A percentile compares a stretch with the other conserved stretches of the same genome.
These are phyloP conservation scores for Juglanconis sp. DNA, from an alignment of 2,329 filamentous ascomycete species.

Conservation along the genomic window DNA sequence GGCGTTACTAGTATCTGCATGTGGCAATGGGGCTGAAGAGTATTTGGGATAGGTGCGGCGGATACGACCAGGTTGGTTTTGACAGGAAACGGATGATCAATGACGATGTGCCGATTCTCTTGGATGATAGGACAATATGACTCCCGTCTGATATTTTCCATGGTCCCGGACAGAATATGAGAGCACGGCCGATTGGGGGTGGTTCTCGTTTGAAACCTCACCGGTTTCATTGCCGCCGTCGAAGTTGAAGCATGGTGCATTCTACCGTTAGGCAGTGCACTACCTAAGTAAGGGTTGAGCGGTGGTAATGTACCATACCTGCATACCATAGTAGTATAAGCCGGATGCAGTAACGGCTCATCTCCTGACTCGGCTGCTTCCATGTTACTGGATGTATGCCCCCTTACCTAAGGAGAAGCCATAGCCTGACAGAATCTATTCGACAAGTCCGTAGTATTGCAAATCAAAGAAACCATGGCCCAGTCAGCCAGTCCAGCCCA, in stretches of 20 bases:
- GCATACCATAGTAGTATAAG: too few relatives aligned
- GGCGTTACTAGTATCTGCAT: too few relatives aligned
- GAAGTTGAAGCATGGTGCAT: not conserved
- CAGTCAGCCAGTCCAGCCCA: not conserved
- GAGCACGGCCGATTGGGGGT: not conserved
- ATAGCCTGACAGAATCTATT: not conserved
- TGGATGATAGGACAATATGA: not conserved
- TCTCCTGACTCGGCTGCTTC: not conserved
- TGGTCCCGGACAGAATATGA: not conserved
- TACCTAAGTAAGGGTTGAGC: too few relatives aligned
- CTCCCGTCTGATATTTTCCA: not conserved
- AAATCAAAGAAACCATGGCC: not conserved
- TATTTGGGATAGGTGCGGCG: not conserved
- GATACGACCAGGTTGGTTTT: not conserved
- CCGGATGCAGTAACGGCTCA: not conserved
- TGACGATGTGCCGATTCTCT: not conserved
- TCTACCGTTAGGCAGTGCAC: not conserved
- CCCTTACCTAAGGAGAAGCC: not conserved
- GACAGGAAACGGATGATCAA: not conserved
- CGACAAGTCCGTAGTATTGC: not conserved
- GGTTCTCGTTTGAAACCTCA: slow-evolving; percentile 2
- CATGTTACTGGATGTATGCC: not conserved
- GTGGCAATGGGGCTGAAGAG: not conserved
- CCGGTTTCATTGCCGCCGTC: slow-evolving; percentile 4
- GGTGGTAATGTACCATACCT: too few relatives aligned